Percentiles rank a stretch among this genome's conserved stretches.
Conservation (phyloP, 805 yeast species). For the Candida saitoana region DNA sequence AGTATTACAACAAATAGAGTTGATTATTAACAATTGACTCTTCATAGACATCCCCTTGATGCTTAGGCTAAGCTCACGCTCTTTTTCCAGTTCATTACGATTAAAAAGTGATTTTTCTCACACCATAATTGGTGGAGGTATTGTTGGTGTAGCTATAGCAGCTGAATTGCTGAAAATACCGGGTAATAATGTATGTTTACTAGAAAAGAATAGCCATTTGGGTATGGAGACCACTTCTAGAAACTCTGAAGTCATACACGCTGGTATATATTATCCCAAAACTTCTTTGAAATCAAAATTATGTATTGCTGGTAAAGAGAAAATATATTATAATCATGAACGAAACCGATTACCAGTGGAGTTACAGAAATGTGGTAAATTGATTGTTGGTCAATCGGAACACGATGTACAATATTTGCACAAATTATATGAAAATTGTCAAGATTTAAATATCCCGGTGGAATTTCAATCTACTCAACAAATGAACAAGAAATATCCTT, state of each 20-base stretch:
- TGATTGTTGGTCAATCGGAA: slow-evolving; percentile 82
- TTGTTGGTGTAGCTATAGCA: slow-evolving; percentile 78
- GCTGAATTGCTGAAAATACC: slow-evolving; percentile 51
- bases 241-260: slow-evolving; percentile 90
- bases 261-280: slow-evolving; percentile 78
- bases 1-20: too few species aligned
- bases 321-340: slow-evolving; percentile 54
- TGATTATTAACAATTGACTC: too few species aligned
- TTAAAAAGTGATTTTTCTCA: slow-evolving; percentile 55
- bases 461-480: slow-evolving; percentile 45
- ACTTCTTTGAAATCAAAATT: slow-evolving; percentile 62
- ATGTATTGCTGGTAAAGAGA: slow-evolving; percentile 71
- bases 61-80: neutral
- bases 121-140: slow-evolving; percentile 79
- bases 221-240: slow-evolving; percentile 87
- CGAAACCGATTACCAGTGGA: slow-evolving; percentile 20
- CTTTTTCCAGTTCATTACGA: slow-evolving; percentile 1
- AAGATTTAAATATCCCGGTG: slow-evolving; percentile 51
- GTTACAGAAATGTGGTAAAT: slow-evolving; percentile 66
- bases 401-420: slow-evolving; percentile 57
- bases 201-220: slow-evolving; percentile 61
- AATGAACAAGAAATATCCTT: slow-evolving; percentile 57
- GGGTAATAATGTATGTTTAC: slow-evolving; percentile 52
- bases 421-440: slow-evolving; percentile 47
- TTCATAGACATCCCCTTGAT: neutral